Base-by-base conservation (phyloP, 441 rosid genomes). In the Populus trichocarpa region DNA sequence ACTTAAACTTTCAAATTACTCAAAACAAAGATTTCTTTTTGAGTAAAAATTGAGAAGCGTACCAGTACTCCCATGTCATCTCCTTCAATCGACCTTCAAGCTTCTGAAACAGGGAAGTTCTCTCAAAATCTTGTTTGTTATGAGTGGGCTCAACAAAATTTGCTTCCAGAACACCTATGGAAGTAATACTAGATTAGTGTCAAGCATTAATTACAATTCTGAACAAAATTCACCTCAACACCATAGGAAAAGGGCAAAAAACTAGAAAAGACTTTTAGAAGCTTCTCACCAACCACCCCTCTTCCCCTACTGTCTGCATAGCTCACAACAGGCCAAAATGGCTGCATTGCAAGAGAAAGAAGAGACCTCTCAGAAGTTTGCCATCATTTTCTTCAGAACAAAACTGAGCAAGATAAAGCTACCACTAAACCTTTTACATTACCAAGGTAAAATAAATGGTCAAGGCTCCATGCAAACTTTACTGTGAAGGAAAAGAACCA, bases 61-160 rank as follows among this genome's bases (percentile, higher is more conserved):
- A 96, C 99, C 98, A 96, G 88, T 91, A 96, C 81, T 94, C 99
- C 81, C 73, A 80, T 13, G 95, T 91, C 99, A 96, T 94, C 76
- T 94, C 95, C 86, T 93, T 96, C 82, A 96, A 84, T 59, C 98
- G 98, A 84, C 32, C 67, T 91, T 96, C 99, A 85, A 96, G 97
- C 84, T 91, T 94, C 84, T 96, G 98, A 81, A 96, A 91, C 78
- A 96, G 95, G 77, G 95, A 81, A 81, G 98, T 96, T 84, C 94
- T 96, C 88, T 96, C 98, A 81, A 96, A 93, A 78, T 94, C 99
- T 82, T 96, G 98, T 85, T 96, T 96, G 89, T 90, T 92, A 85
- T 96, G 99, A 79, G 94, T 89, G 69, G 99, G 99, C 88, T 97
- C 91, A 50, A 97, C 78, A 85, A 93, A 92, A 84, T 97, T 91